Base-by-base conservation (phyloP, 2,329 filamentous ascomycete species). In the Nothopassalora personata region DNA sequence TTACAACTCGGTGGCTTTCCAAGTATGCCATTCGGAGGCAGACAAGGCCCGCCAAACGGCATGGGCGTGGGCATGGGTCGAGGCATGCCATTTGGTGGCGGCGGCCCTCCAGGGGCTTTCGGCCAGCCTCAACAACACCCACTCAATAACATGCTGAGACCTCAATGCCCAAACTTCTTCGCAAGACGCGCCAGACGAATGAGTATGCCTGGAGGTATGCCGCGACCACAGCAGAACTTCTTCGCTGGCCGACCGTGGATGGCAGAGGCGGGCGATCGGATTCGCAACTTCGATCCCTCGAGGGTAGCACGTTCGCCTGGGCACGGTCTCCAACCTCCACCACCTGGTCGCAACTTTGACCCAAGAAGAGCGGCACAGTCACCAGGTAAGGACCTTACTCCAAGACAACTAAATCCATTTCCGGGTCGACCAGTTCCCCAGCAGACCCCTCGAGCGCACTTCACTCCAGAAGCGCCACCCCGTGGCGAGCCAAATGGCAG, bases 241-340 rank as follows among this genome's bases (percentile, higher is more conserved):
- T n/a, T 34, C 10, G 49, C 49, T 10, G 49, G 30, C 30, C 28
- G 28, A 4, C 49, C 28, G 8, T 51, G 49, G 49, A 51, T 51
- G 49, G 28, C 15, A 34, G 49, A n/a, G 7, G 49, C 13, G 8
- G 49, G 11, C 13, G 30, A 34, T 19, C 28, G 28, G 30, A 34
- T 51, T 30, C 49, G 49, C 10, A 51, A 51, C 49, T 51, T 51
- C 49, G 49, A 51, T 18, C 49, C 49, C 6, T 51, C 49, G 13
- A 51, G 23, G 49, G 3, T n/a, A 19, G 23, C 10, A 19, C 49
- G 49, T 30, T 33, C 49, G 28, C 10, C 15, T 5, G 18, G 27
- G 18, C 39, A 30, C n/a, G 18, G n/a, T 30, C 3, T 34, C 30
- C 5, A 49, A 5, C 30, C 49, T 15, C 27, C 10, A 13, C 49